Conservation (phyloP, 129 eudicot genomes). For the Sambucus nigra region DNA sequence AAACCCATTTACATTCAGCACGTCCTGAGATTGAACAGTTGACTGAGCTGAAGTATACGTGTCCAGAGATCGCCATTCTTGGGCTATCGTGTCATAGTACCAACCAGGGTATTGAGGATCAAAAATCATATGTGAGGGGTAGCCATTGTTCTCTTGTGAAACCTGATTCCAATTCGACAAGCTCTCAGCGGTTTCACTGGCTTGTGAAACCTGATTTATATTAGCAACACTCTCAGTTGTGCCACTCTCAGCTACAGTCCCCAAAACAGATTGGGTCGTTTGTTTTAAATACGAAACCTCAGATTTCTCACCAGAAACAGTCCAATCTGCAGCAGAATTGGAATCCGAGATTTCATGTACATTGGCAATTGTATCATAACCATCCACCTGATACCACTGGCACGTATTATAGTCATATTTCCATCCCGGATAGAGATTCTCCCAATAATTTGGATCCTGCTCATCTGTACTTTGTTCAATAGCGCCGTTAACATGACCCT, state of each 20-base stretch:
- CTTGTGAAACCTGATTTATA: slow-evolving; percentile 30
- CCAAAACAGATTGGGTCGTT: slow-evolving; percentile 26
- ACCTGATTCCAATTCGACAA: slow-evolving; percentile 26
- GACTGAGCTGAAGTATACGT: slow-evolving; percentile 27
- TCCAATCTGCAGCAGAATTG: slow-evolving; percentile 30
- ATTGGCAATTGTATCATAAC: slow-evolving; percentile 28
- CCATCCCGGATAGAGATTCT: slow-evolving; percentile 94
- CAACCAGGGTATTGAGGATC: slow-evolving; percentile 97
- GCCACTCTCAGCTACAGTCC: slow-evolving; percentile 25
- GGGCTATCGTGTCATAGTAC: slow-evolving; percentile 76
- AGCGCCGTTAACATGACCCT: slow-evolving; percentile 26
- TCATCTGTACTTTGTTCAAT: slow-evolving; percentile 29
- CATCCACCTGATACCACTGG: slow-evolving; percentile 84
- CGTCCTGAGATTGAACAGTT: slow-evolving; percentile 28
- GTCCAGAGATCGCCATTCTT: slow-evolving; percentile 69
- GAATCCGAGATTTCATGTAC: slow-evolving; percentile 26
- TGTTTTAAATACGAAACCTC: slow-evolving; percentile 62
- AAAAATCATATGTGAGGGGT: slow-evolving; percentile 89
- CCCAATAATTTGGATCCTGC: slow-evolving; percentile 62
- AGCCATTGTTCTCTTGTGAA: slow-evolving; percentile 39
- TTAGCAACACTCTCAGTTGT: slow-evolving; percentile 23
- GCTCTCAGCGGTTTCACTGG: slow-evolving; percentile 9
- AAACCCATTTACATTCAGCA: slow-evolving; percentile 23
- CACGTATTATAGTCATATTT: slow-evolving; percentile 57
- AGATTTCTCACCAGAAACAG: slow-evolving; percentile 27